Percentiles rank a stretch among this genome's conserved stretches.
These are phyloP conservation scores for Botrytis tulipae DNA, from an alignment of 2,329 filamentous ascomycete genomes.

Conservation along the genomic window DNA sequence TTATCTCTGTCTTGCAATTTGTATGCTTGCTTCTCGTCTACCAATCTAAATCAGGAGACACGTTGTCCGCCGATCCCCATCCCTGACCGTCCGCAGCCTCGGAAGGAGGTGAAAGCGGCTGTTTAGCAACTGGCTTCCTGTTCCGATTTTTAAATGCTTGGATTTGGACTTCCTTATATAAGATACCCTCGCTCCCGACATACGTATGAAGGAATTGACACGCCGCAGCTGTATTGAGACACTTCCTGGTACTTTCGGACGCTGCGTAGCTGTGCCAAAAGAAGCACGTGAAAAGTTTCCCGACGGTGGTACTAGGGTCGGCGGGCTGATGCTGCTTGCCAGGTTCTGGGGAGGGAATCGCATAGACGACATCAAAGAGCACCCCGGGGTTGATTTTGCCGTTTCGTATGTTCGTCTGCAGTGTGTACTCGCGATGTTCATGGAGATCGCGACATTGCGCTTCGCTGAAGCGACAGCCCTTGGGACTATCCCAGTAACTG, in stretches of 20 bases:
- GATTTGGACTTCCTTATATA: neutral
- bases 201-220: conserved; percentile 30
- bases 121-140: neutral
- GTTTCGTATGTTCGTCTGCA: conserved; percentile 26
- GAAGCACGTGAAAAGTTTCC: conserved; percentile 19
- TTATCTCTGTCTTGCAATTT: neutral
- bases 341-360: neutral
- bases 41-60: neutral
- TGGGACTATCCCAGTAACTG: conserved; percentile 27
- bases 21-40: neutral
- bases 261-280: neutral
- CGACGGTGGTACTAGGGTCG: neutral
- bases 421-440: conserved; percentile 15
- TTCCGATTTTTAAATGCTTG: neutral
- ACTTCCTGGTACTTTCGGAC: neutral
- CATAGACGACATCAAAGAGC: conserved; percentile 12
- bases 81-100: no score
- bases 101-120: neutral
- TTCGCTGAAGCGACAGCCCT: conserved; percentile 31
- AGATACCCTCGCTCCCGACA: neutral
- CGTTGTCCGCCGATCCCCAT: neutral
- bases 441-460: conserved; percentile 35
- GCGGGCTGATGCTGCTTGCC: neutral
- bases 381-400: conserved; percentile 28
- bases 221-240: neutral